Evolutionary conservation across 2,329 filamentous ascomycete species (phyloP).

Genomic region (Parasarocladium wereldwijsianum): DNA sequence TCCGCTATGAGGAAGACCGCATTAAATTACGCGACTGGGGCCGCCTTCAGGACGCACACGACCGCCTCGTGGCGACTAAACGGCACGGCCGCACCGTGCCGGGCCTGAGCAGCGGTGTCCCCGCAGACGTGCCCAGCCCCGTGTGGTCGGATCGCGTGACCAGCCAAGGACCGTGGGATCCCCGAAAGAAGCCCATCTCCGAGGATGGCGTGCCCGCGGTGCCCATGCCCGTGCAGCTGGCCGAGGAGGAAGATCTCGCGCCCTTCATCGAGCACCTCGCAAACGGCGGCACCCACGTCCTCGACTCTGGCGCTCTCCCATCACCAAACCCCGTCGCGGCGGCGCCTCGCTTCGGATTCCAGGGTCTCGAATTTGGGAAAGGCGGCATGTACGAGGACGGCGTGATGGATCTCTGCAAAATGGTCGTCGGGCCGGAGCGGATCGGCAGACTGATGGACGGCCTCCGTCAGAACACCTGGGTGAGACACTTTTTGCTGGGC

Average conservation of each 20-base stretch:
- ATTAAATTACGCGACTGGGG: constrained; percentile 21
- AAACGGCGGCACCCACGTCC: constrained; percentile 15
- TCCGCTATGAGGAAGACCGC: constrained; percentile 21
- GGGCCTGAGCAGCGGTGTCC: constrained; percentile 16
- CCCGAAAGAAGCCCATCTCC: constrained; percentile 15
- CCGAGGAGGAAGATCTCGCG: constrained; percentile 15
- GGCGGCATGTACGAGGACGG: constrained; percentile 33
- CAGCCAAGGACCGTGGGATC: constrained; percentile 19
- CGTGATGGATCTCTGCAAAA: constrained; percentile 40
- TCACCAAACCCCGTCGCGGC: no score
- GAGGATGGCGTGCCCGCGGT: constrained; percentile 15
- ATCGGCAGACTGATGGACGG: constrained; percentile 34
- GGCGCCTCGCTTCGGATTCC: constrained; percentile 21
- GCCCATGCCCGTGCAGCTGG: constrained; percentile 19
- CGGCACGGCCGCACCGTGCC: constrained; percentile 15
- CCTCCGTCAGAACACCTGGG: constrained; percentile 28
- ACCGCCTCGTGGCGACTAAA: constrained; percentile 16
- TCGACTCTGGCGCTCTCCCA: constrained; percentile 6
- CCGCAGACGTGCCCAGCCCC: constrained; percentile 16
- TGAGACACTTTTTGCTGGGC: constrained; percentile 36
- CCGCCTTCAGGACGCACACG: constrained; percentile 19
- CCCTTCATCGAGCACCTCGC: constrained; percentile 19
- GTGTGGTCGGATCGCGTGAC: constrained; percentile 18
- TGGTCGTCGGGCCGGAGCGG: constrained; percentile 35
- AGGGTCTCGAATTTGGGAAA: constrained; percentile 20